A percentile compares a stretch with the other conserved stretches of the same genome.
These are phyloP conservation scores for Helianthus tuberosus DNA, from an alignment of 129 eudicot species.

Conservation along the genomic window DNA sequence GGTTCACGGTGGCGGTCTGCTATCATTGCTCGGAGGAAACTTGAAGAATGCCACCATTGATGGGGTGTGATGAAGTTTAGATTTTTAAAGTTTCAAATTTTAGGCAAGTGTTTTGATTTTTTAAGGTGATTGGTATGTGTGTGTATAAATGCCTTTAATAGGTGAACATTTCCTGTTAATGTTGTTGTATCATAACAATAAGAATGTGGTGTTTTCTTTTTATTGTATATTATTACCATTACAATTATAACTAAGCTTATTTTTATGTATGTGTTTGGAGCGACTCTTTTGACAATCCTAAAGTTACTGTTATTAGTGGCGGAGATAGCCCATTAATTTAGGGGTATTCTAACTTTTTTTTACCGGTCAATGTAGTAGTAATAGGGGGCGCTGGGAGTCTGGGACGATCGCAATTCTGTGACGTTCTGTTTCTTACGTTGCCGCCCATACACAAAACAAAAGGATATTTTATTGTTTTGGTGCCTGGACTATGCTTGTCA, in stretches of 20 bases:
- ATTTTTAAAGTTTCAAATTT: slow-evolving; percentile 8
- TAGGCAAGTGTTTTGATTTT: slow-evolving; percentile 17
- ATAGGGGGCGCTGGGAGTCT: no score
- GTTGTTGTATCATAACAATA: slow-evolving; percentile 26
- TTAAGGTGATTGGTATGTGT: slow-evolving; percentile 18
- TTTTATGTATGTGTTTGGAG: slow-evolving; percentile 22
- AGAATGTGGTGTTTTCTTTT: slow-evolving; percentile 17
- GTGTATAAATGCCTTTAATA: slow-evolving; percentile 22
- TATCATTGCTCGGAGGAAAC: slow-evolving; percentile 74
- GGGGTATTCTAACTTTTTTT: no score
- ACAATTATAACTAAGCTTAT: slow-evolving; percentile 14
- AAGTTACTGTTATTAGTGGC: background rate
- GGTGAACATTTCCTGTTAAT: slow-evolving; percentile 24
- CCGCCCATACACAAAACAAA: no score
- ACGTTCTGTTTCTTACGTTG: no score
- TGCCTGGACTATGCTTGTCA: no score
- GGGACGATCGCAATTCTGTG: no score
- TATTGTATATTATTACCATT: background rate
- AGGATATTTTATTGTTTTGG: no score
- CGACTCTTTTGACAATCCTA: background rate
- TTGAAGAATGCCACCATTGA: slow-evolving; percentile 56
- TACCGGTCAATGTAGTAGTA: no score
- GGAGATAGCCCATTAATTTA: no score
- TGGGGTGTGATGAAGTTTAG: slow-evolving; percentile 44
- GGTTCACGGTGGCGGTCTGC: slow-evolving; percentile 85